Evolutionary conservation across 176 grass and related monocot species (phyloP).

Genomic region (Phragmites australis): DNA sequence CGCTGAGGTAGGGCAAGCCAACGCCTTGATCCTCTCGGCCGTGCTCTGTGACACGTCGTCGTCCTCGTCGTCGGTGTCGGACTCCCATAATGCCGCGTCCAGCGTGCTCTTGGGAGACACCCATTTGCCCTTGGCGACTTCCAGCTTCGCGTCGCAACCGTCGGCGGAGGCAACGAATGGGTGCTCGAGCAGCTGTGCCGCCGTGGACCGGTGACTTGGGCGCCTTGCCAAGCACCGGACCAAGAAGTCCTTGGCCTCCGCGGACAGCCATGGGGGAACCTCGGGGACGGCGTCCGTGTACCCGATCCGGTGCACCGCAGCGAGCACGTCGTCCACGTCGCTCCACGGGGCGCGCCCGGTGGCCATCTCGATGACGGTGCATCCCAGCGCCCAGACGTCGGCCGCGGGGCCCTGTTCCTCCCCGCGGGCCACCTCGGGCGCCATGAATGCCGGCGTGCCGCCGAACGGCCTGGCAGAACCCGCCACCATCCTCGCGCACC

Average conservation of each 20-base stretch:
- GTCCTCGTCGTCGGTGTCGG: conserved; percentile 38
- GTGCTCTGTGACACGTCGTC: neutral
- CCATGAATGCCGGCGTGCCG: conserved; percentile 93
- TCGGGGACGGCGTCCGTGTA: conserved; percentile 53
- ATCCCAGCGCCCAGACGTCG: conserved; percentile 79
- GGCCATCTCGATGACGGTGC: conserved; percentile 70
- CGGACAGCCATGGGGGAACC: conserved; percentile 53
- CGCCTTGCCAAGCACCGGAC: conserved; percentile 49
- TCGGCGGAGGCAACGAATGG: conserved; percentile 39
- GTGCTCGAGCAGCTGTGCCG: conserved; percentile 55
- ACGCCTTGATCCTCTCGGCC: conserved; percentile 25
- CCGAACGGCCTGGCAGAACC: neutral
- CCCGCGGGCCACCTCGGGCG: conserved; percentile 76
- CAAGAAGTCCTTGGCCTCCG: conserved; percentile 66
- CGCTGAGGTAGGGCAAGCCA: conserved; percentile 22
- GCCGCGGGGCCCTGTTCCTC: conserved; percentile 66
- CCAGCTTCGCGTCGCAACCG: neutral
- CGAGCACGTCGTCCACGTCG: conserved; percentile 36
- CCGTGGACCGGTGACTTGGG: conserved; percentile 42
- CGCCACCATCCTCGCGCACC: conserved; percentile 39
- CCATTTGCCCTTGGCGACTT: conserved; percentile 22
- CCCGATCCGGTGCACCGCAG: conserved; percentile 58
- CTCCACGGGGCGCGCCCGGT: conserved; percentile 58
- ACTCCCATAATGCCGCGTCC: conserved; percentile 58
- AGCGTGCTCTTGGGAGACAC: conserved; percentile 80